Evolutionary conservation across 1,139 yeast species (phyloP).

Genomic region (Hansenula sp.): DNA sequence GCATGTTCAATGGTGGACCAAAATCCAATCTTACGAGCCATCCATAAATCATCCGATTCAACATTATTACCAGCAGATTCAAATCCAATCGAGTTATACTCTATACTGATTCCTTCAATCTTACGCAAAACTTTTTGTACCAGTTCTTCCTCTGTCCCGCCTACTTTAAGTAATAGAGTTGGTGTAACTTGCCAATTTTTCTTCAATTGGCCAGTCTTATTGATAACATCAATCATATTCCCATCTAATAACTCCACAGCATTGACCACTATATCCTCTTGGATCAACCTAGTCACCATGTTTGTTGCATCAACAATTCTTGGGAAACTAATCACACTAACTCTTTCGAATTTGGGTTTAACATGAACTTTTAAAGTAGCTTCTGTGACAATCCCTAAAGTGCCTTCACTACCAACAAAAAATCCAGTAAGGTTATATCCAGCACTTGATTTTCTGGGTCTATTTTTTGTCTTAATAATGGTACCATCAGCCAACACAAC

Average conservation of each 20-base stretch:
- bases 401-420: constrained; percentile 75
- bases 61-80: constrained; percentile 31
- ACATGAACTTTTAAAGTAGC: constrained; percentile 68
- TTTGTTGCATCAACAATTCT: constrained; percentile 60
- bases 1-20: constrained; percentile 37
- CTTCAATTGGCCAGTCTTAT: constrained; percentile 36
- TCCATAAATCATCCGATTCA: constrained; percentile 74
- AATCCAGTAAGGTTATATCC: constrained; percentile 70
- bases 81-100: constrained; percentile 12
- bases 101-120: constrained; percentile 8
- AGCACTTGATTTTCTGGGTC: constrained; percentile 77
- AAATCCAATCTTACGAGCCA: constrained; percentile 80
- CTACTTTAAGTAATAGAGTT: constrained; percentile 59
- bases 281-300: constrained; percentile 57
- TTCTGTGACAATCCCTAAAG: constrained; percentile 72
- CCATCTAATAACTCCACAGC: constrained; percentile 72
- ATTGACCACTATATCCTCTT: constrained; percentile 59
- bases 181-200: constrained; percentile 48
- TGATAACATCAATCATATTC: constrained; percentile 50
- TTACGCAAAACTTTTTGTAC: constrained; percentile 8
- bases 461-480: constrained; percentile 61
- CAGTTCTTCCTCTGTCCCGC: constrained; percentile 55
- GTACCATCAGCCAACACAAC: constrained; percentile 82
- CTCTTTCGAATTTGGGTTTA: constrained; percentile 57
- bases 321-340: constrained; percentile 65